Conservation (phyloP, 768 basidiomycete genomes). For the Mycena pura region DNA sequence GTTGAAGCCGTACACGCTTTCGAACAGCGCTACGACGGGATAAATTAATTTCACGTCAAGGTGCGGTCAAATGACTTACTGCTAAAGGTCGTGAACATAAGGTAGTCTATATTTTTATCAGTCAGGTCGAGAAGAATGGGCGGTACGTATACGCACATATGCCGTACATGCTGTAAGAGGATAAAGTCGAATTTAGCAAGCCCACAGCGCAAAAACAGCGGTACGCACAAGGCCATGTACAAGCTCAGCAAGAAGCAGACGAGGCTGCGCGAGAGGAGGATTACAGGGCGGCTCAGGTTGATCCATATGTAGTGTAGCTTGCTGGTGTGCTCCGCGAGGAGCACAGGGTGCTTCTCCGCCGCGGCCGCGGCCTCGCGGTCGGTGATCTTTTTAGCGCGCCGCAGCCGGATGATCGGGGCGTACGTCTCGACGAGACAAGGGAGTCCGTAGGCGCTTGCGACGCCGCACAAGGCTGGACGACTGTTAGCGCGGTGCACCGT, state of each 20-base stretch:
- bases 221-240: conserved; percentile 68
- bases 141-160: conserved; percentile 36
- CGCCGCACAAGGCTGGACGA: conserved; percentile 37
- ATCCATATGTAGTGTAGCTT: conserved; percentile 49
- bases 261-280: conserved; percentile 59
- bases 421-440: conserved; percentile 65
- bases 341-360: conserved; percentile 30
- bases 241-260: conserved; percentile 68
- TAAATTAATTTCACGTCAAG: too few relatives aligned
- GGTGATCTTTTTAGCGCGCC: conserved; percentile 32
- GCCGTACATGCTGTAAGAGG: conserved; percentile 48
- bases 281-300: conserved; percentile 60
- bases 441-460: conserved; percentile 47
- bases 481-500: conserved; percentile 16
- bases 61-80: too few relatives aligned
- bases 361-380: conserved; percentile 48
- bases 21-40: conserved; percentile 28
- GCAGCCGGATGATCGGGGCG: conserved; percentile 56
- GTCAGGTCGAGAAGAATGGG: background rate
- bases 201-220: too few relatives aligned
- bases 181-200: background rate
- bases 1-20: conserved; percentile 32
- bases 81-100: conserved; percentile 60
- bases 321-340: conserved; percentile 26
- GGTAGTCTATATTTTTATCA: conserved; percentile 49